Percentiles rank a stretch among this genome's conserved stretches.
Conservation (phyloP, 2,329 filamentous ascomycete species). For the Bipolaris gigantea region DNA sequence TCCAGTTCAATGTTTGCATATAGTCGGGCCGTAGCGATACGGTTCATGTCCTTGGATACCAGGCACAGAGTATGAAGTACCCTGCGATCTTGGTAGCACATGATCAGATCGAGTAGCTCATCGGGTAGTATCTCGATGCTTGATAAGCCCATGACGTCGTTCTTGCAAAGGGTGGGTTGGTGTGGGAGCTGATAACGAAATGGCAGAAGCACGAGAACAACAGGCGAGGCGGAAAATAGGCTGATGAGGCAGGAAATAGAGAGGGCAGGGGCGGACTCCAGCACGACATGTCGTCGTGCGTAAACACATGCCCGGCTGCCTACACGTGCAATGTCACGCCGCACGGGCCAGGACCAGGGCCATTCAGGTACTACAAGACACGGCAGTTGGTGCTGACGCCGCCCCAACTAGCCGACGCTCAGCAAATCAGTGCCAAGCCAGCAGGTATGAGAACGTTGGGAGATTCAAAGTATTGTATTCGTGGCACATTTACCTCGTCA, state of each 20-base stretch:
- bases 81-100: not conserved
- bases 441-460: not conserved
- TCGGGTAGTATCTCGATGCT: constrained; percentile 13
- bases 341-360: constrained; percentile 8
- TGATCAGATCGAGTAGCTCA: constrained; percentile 19
- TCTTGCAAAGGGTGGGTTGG: not conserved
- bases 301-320: not conserved
- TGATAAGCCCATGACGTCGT: constrained; percentile 1
- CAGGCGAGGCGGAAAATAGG: not conserved
- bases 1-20: constrained; percentile 17
- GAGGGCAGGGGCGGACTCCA: not conserved
- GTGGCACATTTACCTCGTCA: not conserved
- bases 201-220: not conserved
- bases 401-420: not conserved
- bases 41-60: constrained; percentile 15
- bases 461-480: not conserved
- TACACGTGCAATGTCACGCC: constrained; percentile 4
- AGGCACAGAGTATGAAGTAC: constrained; percentile 12
- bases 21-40: constrained; percentile 17
- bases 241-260: not conserved
- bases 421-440: not conserved
- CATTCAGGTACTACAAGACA: constrained; percentile 12
- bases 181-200: not conserved
- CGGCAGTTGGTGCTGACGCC: constrained; percentile 9
- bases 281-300: not conserved